Conservation (phyloP, 208 protist species). For the Endotrypanum monterogeii region DNA sequence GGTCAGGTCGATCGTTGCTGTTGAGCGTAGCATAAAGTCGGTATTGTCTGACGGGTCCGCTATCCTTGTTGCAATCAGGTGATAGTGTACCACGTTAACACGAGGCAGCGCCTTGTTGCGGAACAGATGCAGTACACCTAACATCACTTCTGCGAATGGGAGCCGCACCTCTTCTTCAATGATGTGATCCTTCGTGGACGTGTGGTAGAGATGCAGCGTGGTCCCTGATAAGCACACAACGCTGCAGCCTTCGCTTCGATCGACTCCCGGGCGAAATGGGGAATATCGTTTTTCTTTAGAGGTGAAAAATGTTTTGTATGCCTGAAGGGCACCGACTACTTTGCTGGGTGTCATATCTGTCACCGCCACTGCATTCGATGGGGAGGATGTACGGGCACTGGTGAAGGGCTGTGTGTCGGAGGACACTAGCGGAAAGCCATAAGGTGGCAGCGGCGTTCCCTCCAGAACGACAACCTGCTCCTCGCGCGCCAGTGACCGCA, state of each 20-base stretch:
- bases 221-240: conserved; percentile 70
- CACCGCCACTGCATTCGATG: conserved; percentile 21
- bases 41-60: conserved; percentile 26
- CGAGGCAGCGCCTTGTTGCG: conserved; percentile 58
- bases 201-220: conserved; percentile 86
- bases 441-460: conserved; percentile 37
- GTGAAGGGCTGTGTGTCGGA: conserved; percentile 70
- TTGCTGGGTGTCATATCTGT: conserved; percentile 68
- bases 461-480: conserved; percentile 44
- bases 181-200: conserved; percentile 66
- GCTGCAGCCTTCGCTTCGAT: conserved; percentile 70
- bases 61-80: conserved; percentile 74
- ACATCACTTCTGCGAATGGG: conserved; percentile 80
- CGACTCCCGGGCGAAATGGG: conserved; percentile 67
- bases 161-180: conserved; percentile 77
- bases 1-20: conserved; percentile 69
- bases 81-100: conserved; percentile 82
- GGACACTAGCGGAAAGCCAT: conserved; percentile 82
- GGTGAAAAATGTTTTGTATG: conserved; percentile 67
- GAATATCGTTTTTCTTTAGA: conserved; percentile 47
- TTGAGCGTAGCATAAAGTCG: conserved; percentile 32
- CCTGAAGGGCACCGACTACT: conserved; percentile 55
- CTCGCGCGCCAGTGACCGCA: conserved; percentile 77
- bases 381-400: not conserved
- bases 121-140: conserved; percentile 71